Evolutionary conservation across 768 basidiomycete species (phyloP).

Genomic region (Leccinellum luteum): DNA sequence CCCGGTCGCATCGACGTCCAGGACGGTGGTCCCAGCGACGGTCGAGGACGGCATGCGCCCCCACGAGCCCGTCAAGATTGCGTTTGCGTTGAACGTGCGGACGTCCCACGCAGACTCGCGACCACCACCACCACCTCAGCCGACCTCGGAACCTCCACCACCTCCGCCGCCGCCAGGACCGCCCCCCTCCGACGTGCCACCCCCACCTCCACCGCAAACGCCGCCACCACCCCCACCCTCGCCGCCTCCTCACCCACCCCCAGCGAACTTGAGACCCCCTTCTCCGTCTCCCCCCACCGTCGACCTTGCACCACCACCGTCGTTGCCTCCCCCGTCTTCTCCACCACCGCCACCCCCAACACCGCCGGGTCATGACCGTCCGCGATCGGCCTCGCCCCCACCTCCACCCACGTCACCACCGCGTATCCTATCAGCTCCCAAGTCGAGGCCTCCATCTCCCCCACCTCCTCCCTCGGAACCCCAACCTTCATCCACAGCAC

Average conservation of each 20-base stretch:
- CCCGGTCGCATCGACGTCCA: conserved; percentile 9
- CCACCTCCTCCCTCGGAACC: conserved; percentile 17
- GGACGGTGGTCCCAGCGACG: conserved; percentile 19
- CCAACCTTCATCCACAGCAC: conserved; percentile 15
- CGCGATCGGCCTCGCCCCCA: conserved; percentile 24
- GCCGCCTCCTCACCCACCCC: conserved; percentile 16
- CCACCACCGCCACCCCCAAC: conserved; percentile 12
- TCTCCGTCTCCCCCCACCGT: conserved; percentile 16
- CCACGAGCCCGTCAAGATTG: conserved; percentile 32
- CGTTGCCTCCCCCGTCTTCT: background rate
- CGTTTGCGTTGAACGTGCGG: conserved; percentile 31
- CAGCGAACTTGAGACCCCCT: conserved; percentile 23
- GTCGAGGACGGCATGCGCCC: conserved; percentile 31
- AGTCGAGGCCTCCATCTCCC: conserved; percentile 30
- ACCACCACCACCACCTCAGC: conserved; percentile 32
- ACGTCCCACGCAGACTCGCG: conserved; percentile 25
- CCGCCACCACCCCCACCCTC: conserved; percentile 27
- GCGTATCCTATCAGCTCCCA: conserved; percentile 24
- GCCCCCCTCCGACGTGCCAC: conserved; percentile 27
- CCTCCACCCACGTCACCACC: conserved; percentile 26
- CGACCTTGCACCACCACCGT: conserved; percentile 18
- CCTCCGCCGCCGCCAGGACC: conserved; percentile 34
- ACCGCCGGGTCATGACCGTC: conserved; percentile 14
- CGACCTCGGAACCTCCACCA: conserved; percentile 39
- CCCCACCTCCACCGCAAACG: conserved; percentile 24